A percentile compares a stretch with the other conserved stretches of the same genome.
Evolutionary conservation across 2,329 filamentous ascomycete species (phyloP).

Genomic region (Lanzia echinophila): DNA sequence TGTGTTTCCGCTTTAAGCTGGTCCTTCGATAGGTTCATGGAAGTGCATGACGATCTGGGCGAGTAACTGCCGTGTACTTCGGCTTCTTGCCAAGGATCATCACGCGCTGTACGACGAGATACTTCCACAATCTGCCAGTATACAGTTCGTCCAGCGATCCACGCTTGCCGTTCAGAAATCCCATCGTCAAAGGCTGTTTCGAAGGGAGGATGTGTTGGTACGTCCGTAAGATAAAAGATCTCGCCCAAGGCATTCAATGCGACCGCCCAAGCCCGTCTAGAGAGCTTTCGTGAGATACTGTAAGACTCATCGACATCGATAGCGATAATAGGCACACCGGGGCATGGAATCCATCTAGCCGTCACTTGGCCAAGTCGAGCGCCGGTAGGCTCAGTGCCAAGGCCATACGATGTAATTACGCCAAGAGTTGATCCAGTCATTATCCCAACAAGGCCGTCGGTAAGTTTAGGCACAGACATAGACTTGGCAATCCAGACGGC

Average conservation of each 20-base stretch:
- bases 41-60: slow-evolving; percentile 68
- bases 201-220: slow-evolving; percentile 50
- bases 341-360: slow-evolving; percentile 82
- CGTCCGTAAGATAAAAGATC: slow-evolving; percentile 73
- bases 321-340: slow-evolving; percentile 83
- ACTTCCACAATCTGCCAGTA: slow-evolving; percentile 76
- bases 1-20: slow-evolving; percentile 70
- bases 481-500: slow-evolving; percentile 90
- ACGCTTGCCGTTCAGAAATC: slow-evolving; percentile 60
- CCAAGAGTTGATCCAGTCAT: slow-evolving; percentile 78
- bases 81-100: slow-evolving; percentile 66
- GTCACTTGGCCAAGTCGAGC: slow-evolving; percentile 73
- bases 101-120: slow-evolving; percentile 64
- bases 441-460: slow-evolving; percentile 73
- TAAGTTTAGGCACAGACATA: slow-evolving; percentile 60
- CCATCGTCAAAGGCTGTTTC: slow-evolving; percentile 40
- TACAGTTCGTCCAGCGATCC: slow-evolving; percentile 71
- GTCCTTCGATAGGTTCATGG: slow-evolving; percentile 62
- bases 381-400: slow-evolving; percentile 46
- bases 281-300: slow-evolving; percentile 59
- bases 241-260: slow-evolving; percentile 92
- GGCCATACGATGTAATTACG: slow-evolving; percentile 72
- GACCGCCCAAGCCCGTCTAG: slow-evolving; percentile 79
- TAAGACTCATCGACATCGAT: slow-evolving; percentile 81
- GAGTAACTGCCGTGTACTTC: slow-evolving; percentile 69